Evolutionary conservation across 768 basidiomycete species (phyloP), one percentile per base, ranked within the genome.

Genomic region (Gelatoporia subvermispora): DNA sequence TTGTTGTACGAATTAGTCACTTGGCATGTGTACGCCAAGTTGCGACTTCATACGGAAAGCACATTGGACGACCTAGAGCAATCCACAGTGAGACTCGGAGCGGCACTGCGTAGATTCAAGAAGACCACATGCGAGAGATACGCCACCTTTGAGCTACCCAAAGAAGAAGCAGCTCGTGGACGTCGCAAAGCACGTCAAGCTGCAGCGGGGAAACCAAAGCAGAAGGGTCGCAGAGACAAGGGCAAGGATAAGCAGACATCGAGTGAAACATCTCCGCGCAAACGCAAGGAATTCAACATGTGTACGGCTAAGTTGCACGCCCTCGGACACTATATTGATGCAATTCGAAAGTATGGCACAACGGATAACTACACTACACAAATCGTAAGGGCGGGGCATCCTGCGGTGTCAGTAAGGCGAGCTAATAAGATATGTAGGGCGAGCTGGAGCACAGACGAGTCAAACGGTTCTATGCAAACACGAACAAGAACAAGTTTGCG

Each of bases 1-100:
- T 48, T 73, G 0, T 51, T 75, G 2, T 75, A 66, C 51, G 28
- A 40, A 3, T 36, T 65, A 2, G 62, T 58, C 0, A 47, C 56
- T 10, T 72, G 72, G 73, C 73, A 73, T 54, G 64, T 59, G 1
- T 54, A 66, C 8, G 71, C 68, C 2, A 74, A 75, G 47, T 57
- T 74, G 1, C 64, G 66, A 9, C 45, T 73, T 50, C 73, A 74
- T 44, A 70, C 68, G 0, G 66, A 71, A 5, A 22, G 41, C 1
- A 67, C 71, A 3, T 48, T 75, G 0, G 17, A 40, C 0, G n/a
- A 61, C 13, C 51, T 71, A 1, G 53, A 63, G 7, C 5, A 8
- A 3, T 43, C 53, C 0, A 71, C 68, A 13, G 38, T 11, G 0
- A 47, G 52, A 2, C 49, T 75, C 15, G 68, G 72, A 0, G 21